phyloP scores from a whole-genome alignment of 768 basidiomycete species.

The Amanita polypyramis region DNA sequence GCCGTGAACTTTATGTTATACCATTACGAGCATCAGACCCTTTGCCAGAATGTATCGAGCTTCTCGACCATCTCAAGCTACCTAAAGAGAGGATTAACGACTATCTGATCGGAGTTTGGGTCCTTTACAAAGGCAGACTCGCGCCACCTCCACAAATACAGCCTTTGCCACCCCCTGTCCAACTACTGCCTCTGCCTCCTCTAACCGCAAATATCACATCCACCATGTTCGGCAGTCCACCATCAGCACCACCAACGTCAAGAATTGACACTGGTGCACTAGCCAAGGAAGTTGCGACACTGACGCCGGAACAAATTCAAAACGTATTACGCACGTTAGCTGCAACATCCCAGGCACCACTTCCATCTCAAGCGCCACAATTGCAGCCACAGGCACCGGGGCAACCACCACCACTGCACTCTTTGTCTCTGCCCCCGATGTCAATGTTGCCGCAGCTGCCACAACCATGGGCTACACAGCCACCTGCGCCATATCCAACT shows the following conservation, averaged over 20 bases:
- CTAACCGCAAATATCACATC: constrained; percentile 11
- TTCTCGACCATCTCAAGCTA: constrained; percentile 65
- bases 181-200: constrained; percentile 14
- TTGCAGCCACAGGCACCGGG: constrained; percentile 7
- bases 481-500: constrained; percentile 14
- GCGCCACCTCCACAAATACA: constrained; percentile 30
- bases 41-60: constrained; percentile 78
- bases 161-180: constrained; percentile 13
- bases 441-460: constrained; percentile 1
- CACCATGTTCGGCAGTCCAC: constrained; percentile 11
- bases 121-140: constrained; percentile 76
- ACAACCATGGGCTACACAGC: constrained; percentile 9
- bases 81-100: constrained; percentile 54
- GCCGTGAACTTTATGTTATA: constrained; percentile 81
- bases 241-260: constrained; percentile 8
- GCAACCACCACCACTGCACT: constrained; percentile 18
- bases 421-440: constrained; percentile 9
- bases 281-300: constrained; percentile 59
- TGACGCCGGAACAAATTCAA: constrained; percentile 72
- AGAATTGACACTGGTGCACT: constrained; percentile 30
- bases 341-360: constrained; percentile 20
- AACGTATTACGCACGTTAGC: constrained; percentile 52
- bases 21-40: constrained; percentile 57
- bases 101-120: constrained; percentile 74
- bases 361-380: constrained; percentile 12